phyloP scores from a whole-genome alignment of 257 asterid species.

The Przewalskia tangutica region DNA sequence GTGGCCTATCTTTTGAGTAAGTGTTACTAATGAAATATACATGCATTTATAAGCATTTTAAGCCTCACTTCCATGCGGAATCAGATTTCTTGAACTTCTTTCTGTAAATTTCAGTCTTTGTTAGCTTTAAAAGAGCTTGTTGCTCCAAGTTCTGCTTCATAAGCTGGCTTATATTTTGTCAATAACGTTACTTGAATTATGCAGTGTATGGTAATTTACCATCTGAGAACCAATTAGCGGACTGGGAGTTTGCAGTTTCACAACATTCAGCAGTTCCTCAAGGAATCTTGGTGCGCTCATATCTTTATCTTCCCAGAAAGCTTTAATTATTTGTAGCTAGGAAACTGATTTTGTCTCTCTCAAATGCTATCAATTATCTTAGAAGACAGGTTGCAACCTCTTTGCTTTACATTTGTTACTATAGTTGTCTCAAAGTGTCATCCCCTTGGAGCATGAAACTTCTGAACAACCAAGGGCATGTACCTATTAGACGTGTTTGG shows the following conservation, averaged over 20 bases:
- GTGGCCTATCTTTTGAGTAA: slow-evolving; percentile 92
- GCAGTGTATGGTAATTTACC: slow-evolving; percentile 94
- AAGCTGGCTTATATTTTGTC: background rate
- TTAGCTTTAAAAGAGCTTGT: background rate
- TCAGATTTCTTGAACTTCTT: background rate
- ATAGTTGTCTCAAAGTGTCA: background rate
- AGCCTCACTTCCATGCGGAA: background rate
- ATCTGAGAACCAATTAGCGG: slow-evolving; percentile 67
- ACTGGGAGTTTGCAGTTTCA: slow-evolving; percentile 91
- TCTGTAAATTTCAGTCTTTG: background rate
- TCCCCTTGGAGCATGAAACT: background rate
- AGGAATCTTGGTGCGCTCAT: slow-evolving; percentile 31
- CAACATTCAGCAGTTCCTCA: slow-evolving; percentile 67
- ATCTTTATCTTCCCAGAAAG: background rate
- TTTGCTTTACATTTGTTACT: background rate
- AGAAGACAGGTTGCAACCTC: background rate
- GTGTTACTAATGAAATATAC: slow-evolving; percentile 10
- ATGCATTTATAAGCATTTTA: background rate
- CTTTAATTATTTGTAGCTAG: background rate
- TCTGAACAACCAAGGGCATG: background rate
- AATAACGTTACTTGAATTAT: background rate
- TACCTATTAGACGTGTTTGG: background rate
- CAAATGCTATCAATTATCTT: background rate
- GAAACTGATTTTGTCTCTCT: background rate
- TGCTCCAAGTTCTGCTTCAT: background rate